phyloP scores from a whole-genome alignment of 805 yeast genomes.

The Wickerhamomyces rabaulensis region DNA sequence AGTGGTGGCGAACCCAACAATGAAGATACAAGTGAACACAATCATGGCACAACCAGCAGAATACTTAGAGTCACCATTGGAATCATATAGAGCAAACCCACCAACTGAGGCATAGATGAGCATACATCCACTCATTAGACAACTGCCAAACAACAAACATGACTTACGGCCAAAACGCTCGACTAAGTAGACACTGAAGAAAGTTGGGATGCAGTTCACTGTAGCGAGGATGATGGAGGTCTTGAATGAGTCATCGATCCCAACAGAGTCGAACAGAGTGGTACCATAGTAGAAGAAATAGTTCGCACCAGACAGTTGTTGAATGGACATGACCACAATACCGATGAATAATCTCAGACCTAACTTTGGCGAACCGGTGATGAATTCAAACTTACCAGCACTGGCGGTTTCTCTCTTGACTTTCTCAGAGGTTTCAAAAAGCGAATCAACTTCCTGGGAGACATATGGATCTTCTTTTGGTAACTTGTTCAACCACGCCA shows the following conservation, averaged over 20 bases:
- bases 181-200: conserved; percentile 45
- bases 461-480: conserved; percentile 40
- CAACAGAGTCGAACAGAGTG: conserved; percentile 53
- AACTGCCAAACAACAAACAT: conserved; percentile 44
- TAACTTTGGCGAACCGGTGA: conserved; percentile 56
- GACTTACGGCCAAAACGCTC: conserved; percentile 51
- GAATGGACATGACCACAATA: conserved; percentile 51
- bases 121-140: conserved; percentile 51
- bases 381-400: conserved; percentile 44
- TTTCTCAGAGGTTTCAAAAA: conserved; percentile 43
- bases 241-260: conserved; percentile 48
- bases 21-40: conserved; percentile 57
- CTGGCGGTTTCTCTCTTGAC: conserved; percentile 43
- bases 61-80: conserved; percentile 33
- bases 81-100: conserved; percentile 37
- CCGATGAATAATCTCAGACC: conserved; percentile 51
- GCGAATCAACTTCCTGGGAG: conserved; percentile 40
- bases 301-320: conserved; percentile 60
- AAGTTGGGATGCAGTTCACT: conserved; percentile 52
- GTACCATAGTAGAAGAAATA: conserved; percentile 66
- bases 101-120: conserved; percentile 59
- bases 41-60: conserved; percentile 59
- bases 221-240: conserved; percentile 55
- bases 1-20: conserved; percentile 66
- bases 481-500: conserved; percentile 49